These are phyloP conservation scores for Suillus subaureus DNA, from an alignment of 768 basidiomycete species.

Conservation along the genomic window DNA sequence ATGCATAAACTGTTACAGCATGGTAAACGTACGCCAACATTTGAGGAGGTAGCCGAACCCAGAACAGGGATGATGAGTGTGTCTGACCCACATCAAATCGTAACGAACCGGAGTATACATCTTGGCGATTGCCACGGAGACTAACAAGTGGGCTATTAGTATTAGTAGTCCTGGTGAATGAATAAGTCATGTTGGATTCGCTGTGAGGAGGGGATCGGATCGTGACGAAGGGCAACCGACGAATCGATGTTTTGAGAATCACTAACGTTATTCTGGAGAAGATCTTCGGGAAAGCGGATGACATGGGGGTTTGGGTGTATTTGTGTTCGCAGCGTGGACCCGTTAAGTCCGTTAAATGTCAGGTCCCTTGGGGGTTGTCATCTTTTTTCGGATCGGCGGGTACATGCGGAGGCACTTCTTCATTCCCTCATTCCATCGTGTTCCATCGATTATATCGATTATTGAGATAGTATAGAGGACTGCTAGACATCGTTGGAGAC, in stretches of 20 bases:
- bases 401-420: constrained; percentile 16
- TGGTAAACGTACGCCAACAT: background rate
- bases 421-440: constrained; percentile 10
- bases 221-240: background rate
- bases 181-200: background rate
- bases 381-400: constrained; percentile 22
- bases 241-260: constrained; percentile 11
- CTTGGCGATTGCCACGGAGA: constrained; percentile 10
- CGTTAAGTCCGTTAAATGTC: constrained; percentile 23
- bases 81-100: background rate
- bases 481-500: constrained; percentile 8
- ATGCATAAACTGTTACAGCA: background rate
- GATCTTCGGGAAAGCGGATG: constrained; percentile 6
- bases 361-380: constrained; percentile 20
- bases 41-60: background rate
- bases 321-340: constrained; percentile 15
- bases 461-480: background rate
- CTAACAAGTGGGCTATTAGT: background rate
- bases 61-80: background rate
- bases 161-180: background rate
- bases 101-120: constrained; percentile 2
- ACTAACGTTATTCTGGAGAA: constrained; percentile 6
- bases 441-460: background rate
- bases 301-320: constrained; percentile 13
- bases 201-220: background rate